Percentiles rank a stretch among this genome's conserved stretches.
These are phyloP conservation scores for Boletus sensibilis DNA, from an alignment of 768 basidiomycete genomes.

Conservation along the genomic window DNA sequence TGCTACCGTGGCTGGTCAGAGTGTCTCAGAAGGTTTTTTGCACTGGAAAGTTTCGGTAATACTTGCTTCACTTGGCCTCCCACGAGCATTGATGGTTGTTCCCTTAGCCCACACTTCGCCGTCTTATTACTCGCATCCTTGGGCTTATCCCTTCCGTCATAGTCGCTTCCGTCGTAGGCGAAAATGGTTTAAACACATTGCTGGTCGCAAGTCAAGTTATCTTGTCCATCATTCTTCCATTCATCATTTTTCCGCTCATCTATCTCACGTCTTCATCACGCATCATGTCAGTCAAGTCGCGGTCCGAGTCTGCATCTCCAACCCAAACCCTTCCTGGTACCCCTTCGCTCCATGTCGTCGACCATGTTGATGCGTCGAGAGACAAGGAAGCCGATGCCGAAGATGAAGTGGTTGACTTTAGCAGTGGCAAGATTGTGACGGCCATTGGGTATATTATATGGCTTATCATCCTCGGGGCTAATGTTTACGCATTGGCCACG, in stretches of 20 bases:
- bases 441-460: constrained; percentile 58
- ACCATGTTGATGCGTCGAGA: not conserved
- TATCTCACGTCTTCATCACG: constrained; percentile 64
- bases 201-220: constrained; percentile 87
- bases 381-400: constrained; percentile 17
- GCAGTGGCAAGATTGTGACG: constrained; percentile 53
- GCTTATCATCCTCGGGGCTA: constrained; percentile 65
- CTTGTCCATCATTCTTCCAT: constrained; percentile 80
- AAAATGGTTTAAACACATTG: constrained; percentile 66
- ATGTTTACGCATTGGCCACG: constrained; percentile 70
- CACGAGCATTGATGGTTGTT: constrained; percentile 28
- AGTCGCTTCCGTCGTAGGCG: constrained; percentile 73
- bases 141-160: constrained; percentile 80
- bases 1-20: constrained; percentile 87
- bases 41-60: constrained; percentile 78
- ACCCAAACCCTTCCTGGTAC: not conserved
- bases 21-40: constrained; percentile 87
- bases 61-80: constrained; percentile 10
- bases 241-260: constrained; percentile 79
- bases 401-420: constrained; percentile 56
- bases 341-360: not conserved
- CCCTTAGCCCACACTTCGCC: constrained; percentile 64
- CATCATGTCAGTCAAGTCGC: constrained; percentile 62
- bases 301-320: not conserved
- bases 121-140: constrained; percentile 79